Conservation (phyloP, 176 grass and related monocot species). For the Triticum dicoccoides region DNA sequence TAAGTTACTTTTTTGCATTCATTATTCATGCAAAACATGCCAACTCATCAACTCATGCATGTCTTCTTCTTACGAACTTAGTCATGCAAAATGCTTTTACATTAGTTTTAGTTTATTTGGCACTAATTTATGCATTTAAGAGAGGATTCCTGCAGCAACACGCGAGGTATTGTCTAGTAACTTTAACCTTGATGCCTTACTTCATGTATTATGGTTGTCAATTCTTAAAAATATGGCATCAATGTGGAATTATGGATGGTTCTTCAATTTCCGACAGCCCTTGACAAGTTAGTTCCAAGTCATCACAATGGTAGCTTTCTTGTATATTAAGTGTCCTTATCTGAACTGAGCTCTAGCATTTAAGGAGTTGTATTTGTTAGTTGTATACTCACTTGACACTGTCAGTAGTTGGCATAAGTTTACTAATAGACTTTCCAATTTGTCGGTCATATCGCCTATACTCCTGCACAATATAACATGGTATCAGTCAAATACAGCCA, state of each 20-base stretch:
- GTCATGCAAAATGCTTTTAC: too few relatives aligned
- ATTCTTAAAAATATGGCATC: not conserved
- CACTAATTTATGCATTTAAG: too few relatives aligned
- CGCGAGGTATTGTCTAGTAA: not conserved
- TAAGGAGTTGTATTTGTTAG: not conserved
- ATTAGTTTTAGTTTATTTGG: too few relatives aligned
- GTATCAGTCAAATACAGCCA: conserved; percentile 8
- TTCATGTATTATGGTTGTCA: not conserved
- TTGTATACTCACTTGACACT: conserved; percentile 53
- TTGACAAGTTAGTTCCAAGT: not conserved
- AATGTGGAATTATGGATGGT: not conserved
- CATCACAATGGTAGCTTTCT: not conserved
- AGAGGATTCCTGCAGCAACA: too few relatives aligned
- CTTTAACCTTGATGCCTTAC: not conserved
- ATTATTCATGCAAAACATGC: too few relatives aligned
- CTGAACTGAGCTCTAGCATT: not conserved
- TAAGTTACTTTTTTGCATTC: too few relatives aligned
- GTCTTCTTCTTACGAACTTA: too few relatives aligned
- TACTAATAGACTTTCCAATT: conserved; percentile 68
- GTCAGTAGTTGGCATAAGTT: conserved; percentile 64
- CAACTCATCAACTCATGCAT: too few relatives aligned
- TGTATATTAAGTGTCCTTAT: conserved; percentile 10
- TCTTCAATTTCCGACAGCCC: not conserved
- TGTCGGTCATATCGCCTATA: conserved; percentile 53
- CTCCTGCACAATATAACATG: conserved; percentile 44